phyloP scores from a whole-genome alignment of 371 early-diverging fungal genomes.

The Aphelidium insulamus region DNA sequence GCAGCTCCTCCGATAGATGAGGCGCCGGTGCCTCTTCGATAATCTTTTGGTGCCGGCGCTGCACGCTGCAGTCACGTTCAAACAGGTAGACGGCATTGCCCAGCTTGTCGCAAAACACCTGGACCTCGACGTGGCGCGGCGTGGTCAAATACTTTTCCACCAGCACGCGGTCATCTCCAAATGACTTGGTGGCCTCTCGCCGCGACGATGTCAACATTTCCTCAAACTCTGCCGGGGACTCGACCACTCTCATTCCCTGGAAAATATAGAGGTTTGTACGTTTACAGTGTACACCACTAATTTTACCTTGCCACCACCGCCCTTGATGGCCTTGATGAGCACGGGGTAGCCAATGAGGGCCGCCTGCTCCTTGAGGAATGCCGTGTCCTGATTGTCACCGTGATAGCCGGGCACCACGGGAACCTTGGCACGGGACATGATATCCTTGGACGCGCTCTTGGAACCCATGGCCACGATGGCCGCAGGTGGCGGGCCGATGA shows the following conservation, averaged over 20 bases:
- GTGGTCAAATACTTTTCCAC: slow-evolving; percentile 71
- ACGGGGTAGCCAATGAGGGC: slow-evolving; percentile 75
- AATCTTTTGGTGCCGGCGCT: slow-evolving; percentile 92
- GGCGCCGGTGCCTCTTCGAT: slow-evolving; percentile 86
- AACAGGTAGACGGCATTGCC: slow-evolving; percentile 79
- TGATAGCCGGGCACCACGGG: slow-evolving; percentile 88
- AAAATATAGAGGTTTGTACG: neutral
- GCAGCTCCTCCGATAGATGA: slow-evolving; percentile 38
- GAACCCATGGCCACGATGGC: slow-evolving; percentile 90
- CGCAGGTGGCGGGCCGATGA: slow-evolving; percentile 79
- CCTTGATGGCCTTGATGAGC: slow-evolving; percentile 83
- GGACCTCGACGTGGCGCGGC: slow-evolving; percentile 89
- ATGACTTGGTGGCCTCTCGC: slow-evolving; percentile 68
- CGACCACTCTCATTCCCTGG: slow-evolving; percentile 69
- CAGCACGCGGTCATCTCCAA: slow-evolving; percentile 72
- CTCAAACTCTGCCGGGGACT: slow-evolving; percentile 46
- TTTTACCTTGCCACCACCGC: slow-evolving; percentile 84
- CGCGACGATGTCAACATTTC: slow-evolving; percentile 62
- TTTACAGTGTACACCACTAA: neutral
- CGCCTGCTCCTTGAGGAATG: slow-evolving; percentile 49
- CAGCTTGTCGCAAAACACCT: slow-evolving; percentile 75
- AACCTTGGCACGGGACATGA: slow-evolving; percentile 70
- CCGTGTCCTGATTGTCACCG: slow-evolving; percentile 60
- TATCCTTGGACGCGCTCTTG: slow-evolving; percentile 80
- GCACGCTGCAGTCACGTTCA: slow-evolving; percentile 93